phyloP scores from a whole-genome alignment of 495 filamentous ascomycete genomes.

The Neurospora sp. region DNA sequence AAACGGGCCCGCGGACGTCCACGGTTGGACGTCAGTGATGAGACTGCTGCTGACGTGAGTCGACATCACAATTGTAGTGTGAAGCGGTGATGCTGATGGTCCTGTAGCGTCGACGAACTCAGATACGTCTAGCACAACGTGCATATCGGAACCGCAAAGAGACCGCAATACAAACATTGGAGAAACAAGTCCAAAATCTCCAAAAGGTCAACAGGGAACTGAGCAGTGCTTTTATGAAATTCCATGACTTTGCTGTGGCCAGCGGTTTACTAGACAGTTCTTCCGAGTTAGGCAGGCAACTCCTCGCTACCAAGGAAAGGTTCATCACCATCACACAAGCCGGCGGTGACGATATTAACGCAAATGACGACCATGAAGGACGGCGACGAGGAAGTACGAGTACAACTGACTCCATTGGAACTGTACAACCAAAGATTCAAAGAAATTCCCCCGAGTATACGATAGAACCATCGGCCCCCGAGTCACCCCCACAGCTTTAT shows the following conservation, averaged over 20 bases:
- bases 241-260: constrained; percentile 49
- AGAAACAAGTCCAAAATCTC: constrained; percentile 54
- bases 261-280: constrained; percentile 38
- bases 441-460: not conserved
- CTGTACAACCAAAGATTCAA: not conserved
- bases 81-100: constrained; percentile 10
- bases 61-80: constrained; percentile 1
- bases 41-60: constrained; percentile 46
- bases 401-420: not conserved
- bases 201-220: constrained; percentile 61
- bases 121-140: constrained; percentile 76
- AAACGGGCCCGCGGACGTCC: constrained; percentile 54
- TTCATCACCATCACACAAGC: constrained; percentile 34
- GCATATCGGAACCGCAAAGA: constrained; percentile 81
- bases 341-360: not conserved
- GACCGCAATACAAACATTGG: constrained; percentile 63
- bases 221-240: constrained; percentile 59
- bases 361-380: not conserved
- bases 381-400: not conserved
- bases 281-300: constrained; percentile 41
- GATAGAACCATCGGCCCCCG: not conserved
- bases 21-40: constrained; percentile 59
- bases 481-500: constrained; percentile 1
- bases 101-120: constrained; percentile 65
- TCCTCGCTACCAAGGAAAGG: constrained; percentile 33